Conservation (phyloP, 1,284 basidiomycete genomes). For the Ustilago crameri region DNA sequence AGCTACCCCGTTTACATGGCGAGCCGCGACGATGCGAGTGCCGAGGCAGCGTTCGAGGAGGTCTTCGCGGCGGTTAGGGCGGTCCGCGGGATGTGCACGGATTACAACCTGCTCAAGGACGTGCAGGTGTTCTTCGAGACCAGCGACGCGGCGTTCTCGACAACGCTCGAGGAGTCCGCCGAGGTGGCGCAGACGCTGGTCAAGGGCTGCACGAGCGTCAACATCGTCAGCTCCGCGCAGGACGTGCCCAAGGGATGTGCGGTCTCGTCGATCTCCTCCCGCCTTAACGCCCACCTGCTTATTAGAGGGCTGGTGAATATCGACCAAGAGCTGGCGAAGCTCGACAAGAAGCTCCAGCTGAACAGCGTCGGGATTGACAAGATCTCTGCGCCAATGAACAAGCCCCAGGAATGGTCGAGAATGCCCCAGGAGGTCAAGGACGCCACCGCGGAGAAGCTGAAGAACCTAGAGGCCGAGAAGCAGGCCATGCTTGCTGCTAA, state of each 20-base stretch:
- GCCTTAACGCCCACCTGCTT: slow-evolving; percentile 57
- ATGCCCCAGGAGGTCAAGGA: slow-evolving; percentile 62
- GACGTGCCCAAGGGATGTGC: slow-evolving; percentile 88
- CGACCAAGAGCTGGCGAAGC: slow-evolving; percentile 60
- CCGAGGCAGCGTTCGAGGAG: slow-evolving; percentile 76
- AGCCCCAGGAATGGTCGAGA: slow-evolving; percentile 57
- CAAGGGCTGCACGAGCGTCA: slow-evolving; percentile 84
- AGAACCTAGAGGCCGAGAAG: slow-evolving; percentile 54
- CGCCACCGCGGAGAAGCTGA: slow-evolving; percentile 52
- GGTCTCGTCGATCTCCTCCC: slow-evolving; percentile 72
- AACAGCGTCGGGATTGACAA: slow-evolving; percentile 55
- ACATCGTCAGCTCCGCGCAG: slow-evolving; percentile 73
- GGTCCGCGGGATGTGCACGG: slow-evolving; percentile 85
- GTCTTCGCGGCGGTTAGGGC: slow-evolving; percentile 83
- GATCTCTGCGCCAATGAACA: slow-evolving; percentile 51
- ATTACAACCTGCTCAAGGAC: slow-evolving; percentile 90
- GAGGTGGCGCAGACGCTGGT: slow-evolving; percentile 83
- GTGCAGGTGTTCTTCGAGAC: slow-evolving; percentile 87
- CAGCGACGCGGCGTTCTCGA: slow-evolving; percentile 72
- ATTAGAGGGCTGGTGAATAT: slow-evolving; percentile 63
- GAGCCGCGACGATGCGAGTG: slow-evolving; percentile 28
- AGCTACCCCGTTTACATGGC: slow-evolving; percentile 77
- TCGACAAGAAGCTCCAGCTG: slow-evolving; percentile 65
- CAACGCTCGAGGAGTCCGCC: slow-evolving; percentile 75
- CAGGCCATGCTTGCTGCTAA: slow-evolving; percentile 55